Percentiles rank a stretch among this genome's conserved stretches.
These are phyloP conservation scores for Chrysosphaeria jannelii DNA, from an alignment of 2,329 filamentous ascomycete genomes.

Conservation along the genomic window DNA sequence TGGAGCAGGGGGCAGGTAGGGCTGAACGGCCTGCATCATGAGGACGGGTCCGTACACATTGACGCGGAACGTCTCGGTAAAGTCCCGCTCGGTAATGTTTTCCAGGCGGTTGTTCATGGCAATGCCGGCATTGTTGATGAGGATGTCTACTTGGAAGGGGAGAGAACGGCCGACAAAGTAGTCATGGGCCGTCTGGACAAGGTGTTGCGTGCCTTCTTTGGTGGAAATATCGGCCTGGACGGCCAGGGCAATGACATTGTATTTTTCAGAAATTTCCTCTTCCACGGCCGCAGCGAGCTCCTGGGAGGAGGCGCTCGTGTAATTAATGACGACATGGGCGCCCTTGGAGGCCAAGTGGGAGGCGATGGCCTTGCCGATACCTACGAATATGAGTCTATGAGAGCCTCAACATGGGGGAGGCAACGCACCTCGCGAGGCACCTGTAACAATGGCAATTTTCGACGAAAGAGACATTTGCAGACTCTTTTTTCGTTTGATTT, in stretches of 20 bases:
- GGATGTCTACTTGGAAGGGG: slow-evolving; percentile 41
- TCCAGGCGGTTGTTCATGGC: slow-evolving; percentile 32
- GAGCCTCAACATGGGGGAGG: neutral
- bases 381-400: slow-evolving; percentile 11
- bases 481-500: no score
- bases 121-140: slow-evolving; percentile 66
- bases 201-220: slow-evolving; percentile 24
- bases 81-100: slow-evolving; percentile 32
- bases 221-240: slow-evolving; percentile 45
- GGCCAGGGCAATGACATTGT: slow-evolving; percentile 27
- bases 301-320: slow-evolving; percentile 19
- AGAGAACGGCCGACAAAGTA: slow-evolving; percentile 18
- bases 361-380: slow-evolving; percentile 35
- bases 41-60: slow-evolving; percentile 63
- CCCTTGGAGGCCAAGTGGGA: slow-evolving; percentile 45
- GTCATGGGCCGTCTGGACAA: slow-evolving; percentile 17
- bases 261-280: slow-evolving; percentile 18
- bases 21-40: slow-evolving; percentile 40
- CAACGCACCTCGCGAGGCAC: slow-evolving; percentile 38
- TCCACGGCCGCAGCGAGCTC: slow-evolving; percentile 28
- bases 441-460: slow-evolving; percentile 56
- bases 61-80: slow-evolving; percentile 41
- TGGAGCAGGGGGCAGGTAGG: slow-evolving; percentile 38
- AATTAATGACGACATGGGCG: slow-evolving; percentile 37
- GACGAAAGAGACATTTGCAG: no score